Conservation (phyloP, 192 early-diverging fungal species). For the Podila epigama region DNA sequence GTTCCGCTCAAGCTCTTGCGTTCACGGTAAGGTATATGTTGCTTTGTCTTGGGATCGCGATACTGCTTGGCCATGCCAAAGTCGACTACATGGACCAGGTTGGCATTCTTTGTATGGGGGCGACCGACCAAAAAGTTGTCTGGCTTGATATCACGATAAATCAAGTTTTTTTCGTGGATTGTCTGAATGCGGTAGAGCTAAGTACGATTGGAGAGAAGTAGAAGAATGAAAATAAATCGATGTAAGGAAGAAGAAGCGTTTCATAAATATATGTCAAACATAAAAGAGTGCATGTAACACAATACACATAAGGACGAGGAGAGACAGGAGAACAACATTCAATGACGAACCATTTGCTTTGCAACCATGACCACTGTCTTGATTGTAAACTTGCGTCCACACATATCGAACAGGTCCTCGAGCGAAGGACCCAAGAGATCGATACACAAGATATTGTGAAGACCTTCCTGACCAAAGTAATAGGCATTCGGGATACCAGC, state of each 20-base stretch:
- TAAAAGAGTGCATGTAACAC: too few relatives aligned
- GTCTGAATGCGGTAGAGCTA: slow-evolving; percentile 82
- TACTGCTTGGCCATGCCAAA: slow-evolving; percentile 99
- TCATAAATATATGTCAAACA: too few relatives aligned
- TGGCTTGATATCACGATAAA: slow-evolving; percentile 98
- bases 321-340: neutral
- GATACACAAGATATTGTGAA: slow-evolving; percentile 93
- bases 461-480: slow-evolving; percentile 96
- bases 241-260: neutral
- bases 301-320: neutral
- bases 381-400: slow-evolving; percentile 84
- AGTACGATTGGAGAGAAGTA: neutral
- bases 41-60: slow-evolving; percentile 93
- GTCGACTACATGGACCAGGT: slow-evolving; percentile 89
- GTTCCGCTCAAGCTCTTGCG: slow-evolving; percentile 94
- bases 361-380: slow-evolving; percentile 96
- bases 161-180: slow-evolving; percentile 92
- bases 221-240: neutral
- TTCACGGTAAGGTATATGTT: slow-evolving; percentile 98
- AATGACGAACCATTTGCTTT: slow-evolving; percentile 82
- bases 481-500: slow-evolving; percentile 90
- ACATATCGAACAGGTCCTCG: slow-evolving; percentile 96
- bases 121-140: slow-evolving; percentile 97
- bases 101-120: slow-evolving; percentile 62
- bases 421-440: slow-evolving; percentile 92